phyloP scores from a whole-genome alignment of 2,329 filamentous ascomycete species.

The Epichloe typhina region DNA sequence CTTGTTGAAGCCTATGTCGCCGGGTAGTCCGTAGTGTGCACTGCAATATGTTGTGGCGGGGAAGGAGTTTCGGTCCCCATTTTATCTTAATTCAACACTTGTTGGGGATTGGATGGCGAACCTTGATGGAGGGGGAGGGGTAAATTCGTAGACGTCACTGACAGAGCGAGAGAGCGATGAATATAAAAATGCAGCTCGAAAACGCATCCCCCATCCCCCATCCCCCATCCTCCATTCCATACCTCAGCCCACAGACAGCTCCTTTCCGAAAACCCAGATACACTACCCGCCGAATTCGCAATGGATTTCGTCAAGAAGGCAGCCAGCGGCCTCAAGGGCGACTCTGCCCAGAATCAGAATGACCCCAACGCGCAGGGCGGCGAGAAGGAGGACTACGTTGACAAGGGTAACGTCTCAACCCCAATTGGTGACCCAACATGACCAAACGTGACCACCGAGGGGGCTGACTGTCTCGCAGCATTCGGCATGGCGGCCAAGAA shows the following conservation, averaged over 20 bases:
- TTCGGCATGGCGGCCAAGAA: constrained; percentile 20
- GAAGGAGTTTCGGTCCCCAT: background rate
- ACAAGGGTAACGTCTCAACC: constrained; percentile 20
- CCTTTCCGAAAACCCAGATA: background rate
- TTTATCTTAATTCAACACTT: background rate
- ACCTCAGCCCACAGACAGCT: background rate
- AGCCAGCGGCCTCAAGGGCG: constrained; percentile 10
- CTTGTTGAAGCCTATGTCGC: too few relatives aligned
- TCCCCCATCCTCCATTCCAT: too few relatives aligned
- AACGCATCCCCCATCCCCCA: too few relatives aligned
- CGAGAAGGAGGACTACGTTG: constrained; percentile 21
- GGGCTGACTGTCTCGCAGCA: constrained; percentile 10
- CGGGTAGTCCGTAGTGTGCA: too few relatives aligned
- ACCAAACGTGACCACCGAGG: background rate
- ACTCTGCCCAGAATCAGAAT: constrained; percentile 7
- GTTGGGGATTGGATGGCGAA: background rate
- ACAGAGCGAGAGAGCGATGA: background rate
- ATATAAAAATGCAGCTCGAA: background rate
- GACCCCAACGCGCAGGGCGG: constrained; percentile 7
- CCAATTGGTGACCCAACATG: too few relatives aligned
- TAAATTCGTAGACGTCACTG: background rate
- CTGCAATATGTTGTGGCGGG: too few relatives aligned
- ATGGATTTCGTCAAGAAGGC: constrained; percentile 30
- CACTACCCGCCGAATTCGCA: background rate
- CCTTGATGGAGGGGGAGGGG: background rate